phyloP scores from a whole-genome alignment of 495 filamentous ascomycete species.

The Polyplosphaeria fusca region DNA sequence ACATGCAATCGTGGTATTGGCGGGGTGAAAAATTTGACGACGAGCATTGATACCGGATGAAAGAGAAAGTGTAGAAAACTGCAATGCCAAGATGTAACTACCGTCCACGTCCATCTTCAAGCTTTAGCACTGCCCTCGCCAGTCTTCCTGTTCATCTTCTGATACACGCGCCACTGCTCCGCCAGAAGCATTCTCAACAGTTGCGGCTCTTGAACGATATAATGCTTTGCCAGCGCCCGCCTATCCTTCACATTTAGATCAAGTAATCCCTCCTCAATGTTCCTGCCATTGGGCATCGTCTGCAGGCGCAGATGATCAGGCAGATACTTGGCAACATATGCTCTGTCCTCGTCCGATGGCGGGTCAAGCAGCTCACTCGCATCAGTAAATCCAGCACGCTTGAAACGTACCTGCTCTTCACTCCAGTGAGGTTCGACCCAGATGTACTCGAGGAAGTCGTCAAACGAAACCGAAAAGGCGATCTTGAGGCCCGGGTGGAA shows the following conservation, averaged over 20 bases:
- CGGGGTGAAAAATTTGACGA: no score
- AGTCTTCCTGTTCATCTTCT: no score
- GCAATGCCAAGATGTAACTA: no score
- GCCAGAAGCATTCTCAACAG: constrained; percentile 15
- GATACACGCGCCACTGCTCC: constrained; percentile 11
- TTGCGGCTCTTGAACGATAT: constrained; percentile 16
- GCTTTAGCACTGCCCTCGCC: no score
- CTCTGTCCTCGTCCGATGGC: constrained; percentile 12
- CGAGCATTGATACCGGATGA: no score
- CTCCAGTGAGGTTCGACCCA: constrained; percentile 10
- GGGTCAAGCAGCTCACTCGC: no score
- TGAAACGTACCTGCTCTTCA: neutral
- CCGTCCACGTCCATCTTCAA: no score
- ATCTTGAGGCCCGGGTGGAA: neutral
- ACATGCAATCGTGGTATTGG: no score
- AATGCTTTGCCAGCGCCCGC: constrained; percentile 3
- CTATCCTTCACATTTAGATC: neutral
- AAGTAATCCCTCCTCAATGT: constrained; percentile 3
- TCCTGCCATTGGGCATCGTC: neutral
- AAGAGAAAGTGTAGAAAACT: no score
- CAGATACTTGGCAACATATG: constrained; percentile 8
- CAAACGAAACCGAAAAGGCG: constrained; percentile 12
- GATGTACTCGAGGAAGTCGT: neutral
- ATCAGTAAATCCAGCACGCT: constrained; percentile 5
- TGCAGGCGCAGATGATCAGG: neutral